Base-by-base conservation (phyloP, 176 grass and related monocot species). In the Typha latifolia region DNA sequence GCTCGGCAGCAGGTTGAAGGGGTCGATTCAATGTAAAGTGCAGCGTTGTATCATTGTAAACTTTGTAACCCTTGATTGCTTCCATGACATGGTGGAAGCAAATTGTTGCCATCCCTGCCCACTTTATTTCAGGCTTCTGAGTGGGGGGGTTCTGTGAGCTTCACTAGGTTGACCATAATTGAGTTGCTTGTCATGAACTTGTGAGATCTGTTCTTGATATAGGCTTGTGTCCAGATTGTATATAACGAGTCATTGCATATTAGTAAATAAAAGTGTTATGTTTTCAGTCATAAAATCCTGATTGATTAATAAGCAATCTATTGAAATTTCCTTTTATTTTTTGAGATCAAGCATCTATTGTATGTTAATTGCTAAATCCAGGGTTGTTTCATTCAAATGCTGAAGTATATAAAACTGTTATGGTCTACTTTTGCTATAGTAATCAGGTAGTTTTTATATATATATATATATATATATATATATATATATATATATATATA, bases 1-100 rank as follows among this genome's bases (percentile, higher is more conserved):
- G 94, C 94, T 72, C 84, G 84, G 49, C 94, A 92, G 67, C 94
- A 99, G 67, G 72, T 87, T 16, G 86, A 90, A 90, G 75, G 63
- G 69, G 81, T 81, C 80, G 89, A 99, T 87, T 99, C 94, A 56
- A 76, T 87, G 53, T 99, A 81, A 79, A 77, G 43, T 24, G 14
- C 4, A 65, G 48, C 32, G 18, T 59, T 8, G 8, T 59, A 19
- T 49, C 3, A 34, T 31, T 62, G 19, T 51, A 43, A 71, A 67
- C 64, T 27, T 27, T 67, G 74, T 62, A 69, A 64, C 67, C 61
- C 59, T 55, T 61, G 37, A 68, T 50, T 77, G 66, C 62, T 49
- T 57, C 43, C 68, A 52, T 66, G 67, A 77, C 57, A 24, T 49
- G 62, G 12, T 20, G 61, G 72, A 48, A 22, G 29, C n/a, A 66